Evolutionary conservation across 2,329 filamentous ascomycete genomes (phyloP), one percentile per base, ranked within the genome.

Genomic region (Akanthomyces uredinophilus): DNA sequence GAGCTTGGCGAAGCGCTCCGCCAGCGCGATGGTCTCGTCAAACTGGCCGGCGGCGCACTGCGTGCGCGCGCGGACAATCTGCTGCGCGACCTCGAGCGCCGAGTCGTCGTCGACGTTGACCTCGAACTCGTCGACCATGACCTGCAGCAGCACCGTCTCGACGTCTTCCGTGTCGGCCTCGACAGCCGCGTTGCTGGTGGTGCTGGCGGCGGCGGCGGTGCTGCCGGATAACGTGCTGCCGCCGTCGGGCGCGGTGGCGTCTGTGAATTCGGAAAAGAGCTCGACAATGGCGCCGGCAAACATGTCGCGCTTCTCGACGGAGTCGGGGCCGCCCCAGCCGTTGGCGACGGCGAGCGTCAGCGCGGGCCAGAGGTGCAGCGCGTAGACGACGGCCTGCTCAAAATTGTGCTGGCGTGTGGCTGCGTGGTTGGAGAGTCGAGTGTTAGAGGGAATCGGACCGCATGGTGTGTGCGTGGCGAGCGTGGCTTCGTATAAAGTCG

Each of bases 101-200:
- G 88, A 94, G 68, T 92, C 93, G 74, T 99, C 95, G 70, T 98
- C 95, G 32, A 97, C 85, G 62, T 91, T 88, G 61, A 95, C 89
- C 70, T 96, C 92, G 71, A 98, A 99, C 76, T 99, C 95, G 77
- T 98, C 95, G 65, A 90, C 84, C 89, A 98, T 95, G 64, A 96
- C 87, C 70, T 97, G 91, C 52, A 96, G 80, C 53, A 98, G 80
- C 57, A 96, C 87, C 46, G 88, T 83, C 78, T 98, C 94, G 49
- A 97, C 79, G 68, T 97, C 92, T 66, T 89, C 86, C 20, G 83
- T 78, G 68, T 96, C 90, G 13, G 90, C 81, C 67, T 86, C 83
- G 22, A 80, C 77, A 24, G 67, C 64, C 61, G 64, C 3, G n/a
- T 46, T 8, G 4, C 39, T 64, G 43, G 57, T 57, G 60, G 53